Conservation (phyloP, 805 yeast genomes). For the Nakazawaea wyomingensis region DNA sequence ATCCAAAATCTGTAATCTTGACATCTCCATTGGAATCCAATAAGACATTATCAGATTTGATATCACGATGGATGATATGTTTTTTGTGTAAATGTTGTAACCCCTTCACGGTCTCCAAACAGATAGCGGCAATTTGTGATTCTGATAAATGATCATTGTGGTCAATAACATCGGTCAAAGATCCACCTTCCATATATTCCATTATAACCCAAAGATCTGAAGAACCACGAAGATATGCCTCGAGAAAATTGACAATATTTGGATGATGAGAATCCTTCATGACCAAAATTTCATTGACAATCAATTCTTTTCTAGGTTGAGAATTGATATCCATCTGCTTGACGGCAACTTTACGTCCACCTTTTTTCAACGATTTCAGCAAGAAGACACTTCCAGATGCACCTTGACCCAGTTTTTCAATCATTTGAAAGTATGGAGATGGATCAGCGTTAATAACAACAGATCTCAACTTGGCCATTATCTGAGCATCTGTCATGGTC, state of each 20-base stretch:
- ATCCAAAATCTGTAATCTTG: conserved; percentile 91
- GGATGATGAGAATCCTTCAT: conserved; percentile 95
- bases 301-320: conserved; percentile 92
- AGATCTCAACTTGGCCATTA: conserved; percentile 71
- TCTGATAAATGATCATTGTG: conserved; percentile 77
- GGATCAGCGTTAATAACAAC: conserved; percentile 87
- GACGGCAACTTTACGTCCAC: conserved; percentile 78
- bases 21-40: conserved; percentile 79
- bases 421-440: conserved; percentile 67
- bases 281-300: conserved; percentile 91
- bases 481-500: conserved; percentile 79
- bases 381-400: conserved; percentile 95
- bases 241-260: conserved; percentile 91
- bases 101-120: conserved; percentile 87
- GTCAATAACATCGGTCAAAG: conserved; percentile 91
- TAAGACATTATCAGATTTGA: conserved; percentile 91
- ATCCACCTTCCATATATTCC: conserved; percentile 99
- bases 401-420: conserved; percentile 93
- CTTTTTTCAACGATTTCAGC: conserved; percentile 58
- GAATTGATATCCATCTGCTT: conserved; percentile 90
- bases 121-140: conserved; percentile 86
- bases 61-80: conserved; percentile 93
- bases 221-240: conserved; percentile 75
- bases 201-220: conserved; percentile 96
- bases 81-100: conserved; percentile 87